These are phyloP conservation scores for Thecaphora thlaspeos DNA, from an alignment of 1,284 basidiomycete genomes.

Conservation along the genomic window DNA sequence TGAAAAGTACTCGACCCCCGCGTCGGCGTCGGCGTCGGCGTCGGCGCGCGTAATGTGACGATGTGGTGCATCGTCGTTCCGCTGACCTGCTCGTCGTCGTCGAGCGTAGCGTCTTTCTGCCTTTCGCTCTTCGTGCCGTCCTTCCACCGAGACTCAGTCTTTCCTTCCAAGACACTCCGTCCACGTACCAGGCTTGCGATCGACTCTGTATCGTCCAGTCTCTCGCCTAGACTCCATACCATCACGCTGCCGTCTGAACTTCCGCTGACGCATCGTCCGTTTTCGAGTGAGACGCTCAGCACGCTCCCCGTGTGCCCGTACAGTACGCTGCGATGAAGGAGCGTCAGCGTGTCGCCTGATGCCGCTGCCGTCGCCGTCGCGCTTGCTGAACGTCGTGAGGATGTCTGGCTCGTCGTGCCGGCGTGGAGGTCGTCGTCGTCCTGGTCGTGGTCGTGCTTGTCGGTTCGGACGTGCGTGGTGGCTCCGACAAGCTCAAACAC, in stretches of 20 bases:
- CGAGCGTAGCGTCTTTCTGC: slow-evolving; percentile 5
- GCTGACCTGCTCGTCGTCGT: slow-evolving; percentile 9
- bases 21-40: not conserved
- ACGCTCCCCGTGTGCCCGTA: slow-evolving; percentile 56
- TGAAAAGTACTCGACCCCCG: too few species aligned
- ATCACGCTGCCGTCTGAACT: slow-evolving; percentile 54
- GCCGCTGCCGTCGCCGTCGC: slow-evolving; percentile 3
- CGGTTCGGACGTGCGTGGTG: slow-evolving; percentile 7
- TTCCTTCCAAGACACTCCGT: not conserved
- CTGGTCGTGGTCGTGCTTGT: not conserved
- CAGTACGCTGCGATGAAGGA: slow-evolving; percentile 43
- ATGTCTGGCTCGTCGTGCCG: slow-evolving; percentile 1
- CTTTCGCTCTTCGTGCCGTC: slow-evolving; percentile 1
- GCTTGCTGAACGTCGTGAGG: not conserved
- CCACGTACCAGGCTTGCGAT: slow-evolving; percentile 16
- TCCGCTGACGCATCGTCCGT: slow-evolving; percentile 49
- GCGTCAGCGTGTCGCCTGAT: slow-evolving; percentile 9
- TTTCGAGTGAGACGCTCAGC: slow-evolving; percentile 44
- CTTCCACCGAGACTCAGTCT: not conserved
- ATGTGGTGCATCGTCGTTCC: slow-evolving; percentile 19
- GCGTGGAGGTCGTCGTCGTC: slow-evolving; percentile 21
- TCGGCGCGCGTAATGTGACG: slow-evolving; percentile 16
- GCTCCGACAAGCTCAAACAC: slow-evolving; percentile 45
- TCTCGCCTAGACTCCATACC: slow-evolving; percentile 49
- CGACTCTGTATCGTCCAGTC: slow-evolving; percentile 22